Conservation (phyloP, 1,284 basidiomycete genomes). For the Fistulinella cinereoalba region DNA sequence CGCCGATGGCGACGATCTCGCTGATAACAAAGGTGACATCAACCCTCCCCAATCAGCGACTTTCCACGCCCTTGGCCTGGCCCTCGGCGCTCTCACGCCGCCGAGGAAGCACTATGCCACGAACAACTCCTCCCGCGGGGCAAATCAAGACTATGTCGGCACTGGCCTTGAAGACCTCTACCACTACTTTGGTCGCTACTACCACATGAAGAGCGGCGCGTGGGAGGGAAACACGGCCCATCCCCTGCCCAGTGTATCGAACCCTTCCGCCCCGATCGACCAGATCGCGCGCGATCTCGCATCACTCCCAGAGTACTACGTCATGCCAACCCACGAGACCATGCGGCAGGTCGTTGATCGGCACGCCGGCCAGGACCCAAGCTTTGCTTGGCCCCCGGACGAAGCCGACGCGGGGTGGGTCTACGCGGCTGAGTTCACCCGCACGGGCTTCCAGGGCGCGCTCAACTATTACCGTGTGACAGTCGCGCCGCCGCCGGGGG, state of each 20-base stretch:
- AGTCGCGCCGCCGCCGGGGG: constrained; percentile 28
- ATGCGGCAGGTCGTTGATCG: constrained; percentile 50
- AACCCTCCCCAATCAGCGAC: constrained; percentile 10
- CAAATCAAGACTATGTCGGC: constrained; percentile 46
- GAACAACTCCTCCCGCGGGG: constrained; percentile 48
- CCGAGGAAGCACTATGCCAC: constrained; percentile 58
- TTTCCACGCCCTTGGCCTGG: constrained; percentile 14
- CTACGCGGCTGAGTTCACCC: constrained; percentile 47
- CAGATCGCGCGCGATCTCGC: constrained; percentile 36
- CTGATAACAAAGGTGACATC: constrained; percentile 4
- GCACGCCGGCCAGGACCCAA: constrained; percentile 23
- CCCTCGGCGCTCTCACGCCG: constrained; percentile 43
- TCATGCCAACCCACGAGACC: constrained; percentile 51
- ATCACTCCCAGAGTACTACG: constrained; percentile 57
- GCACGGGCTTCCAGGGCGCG: constrained; percentile 62
- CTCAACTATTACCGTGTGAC: constrained; percentile 52
- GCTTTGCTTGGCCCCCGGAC: constrained; percentile 48
- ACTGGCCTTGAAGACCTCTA: constrained; percentile 43
- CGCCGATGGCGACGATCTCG: not conserved
- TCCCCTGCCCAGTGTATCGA: constrained; percentile 34
- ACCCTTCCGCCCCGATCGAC: constrained; percentile 17
- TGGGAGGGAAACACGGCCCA: constrained; percentile 44
- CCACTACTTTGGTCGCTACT: constrained; percentile 55
- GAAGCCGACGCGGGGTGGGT: constrained; percentile 41
- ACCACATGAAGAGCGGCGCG: constrained; percentile 58